A percentile compares a stretch with the other conserved stretches of the same genome.
These are phyloP conservation scores for Mucor racemosus DNA, from an alignment of 371 early-diverging fungal species.

Conservation along the genomic window DNA sequence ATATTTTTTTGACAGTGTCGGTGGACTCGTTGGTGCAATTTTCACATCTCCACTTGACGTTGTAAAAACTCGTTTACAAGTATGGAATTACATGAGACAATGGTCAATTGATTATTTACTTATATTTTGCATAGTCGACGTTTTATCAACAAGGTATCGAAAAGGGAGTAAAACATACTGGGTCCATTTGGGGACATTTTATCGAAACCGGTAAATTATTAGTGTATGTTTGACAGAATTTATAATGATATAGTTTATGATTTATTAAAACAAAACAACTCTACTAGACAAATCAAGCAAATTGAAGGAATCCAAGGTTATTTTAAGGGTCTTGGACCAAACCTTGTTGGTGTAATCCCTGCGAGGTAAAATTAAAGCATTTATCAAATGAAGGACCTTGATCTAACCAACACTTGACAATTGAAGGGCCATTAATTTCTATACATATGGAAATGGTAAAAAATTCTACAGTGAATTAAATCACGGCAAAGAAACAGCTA, in stretches of 20 bases:
- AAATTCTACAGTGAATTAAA: slow-evolving; percentile 74
- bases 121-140: slow-evolving; percentile 23
- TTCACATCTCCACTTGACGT: slow-evolving; percentile 91
- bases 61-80: slow-evolving; percentile 88
- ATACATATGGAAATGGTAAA: slow-evolving; percentile 89
- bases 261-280: too few relatives aligned
- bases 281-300: slow-evolving; percentile 65
- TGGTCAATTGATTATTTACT: background rate
- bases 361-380: slow-evolving; percentile 33
- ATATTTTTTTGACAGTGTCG: slow-evolving; percentile 41
- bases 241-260: background rate
- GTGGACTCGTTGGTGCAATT: slow-evolving; percentile 80
- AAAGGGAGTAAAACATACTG: background rate
- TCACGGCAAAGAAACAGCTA: slow-evolving; percentile 75
- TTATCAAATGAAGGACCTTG: background rate
- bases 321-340: slow-evolving; percentile 94
- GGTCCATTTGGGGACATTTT: slow-evolving; percentile 51
- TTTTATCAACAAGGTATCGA: slow-evolving; percentile 34
- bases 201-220: slow-evolving; percentile 56
- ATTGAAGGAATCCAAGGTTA: slow-evolving; percentile 87
- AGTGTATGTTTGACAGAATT: slow-evolving; percentile 39
- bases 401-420: background rate
- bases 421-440: slow-evolving; percentile 84
- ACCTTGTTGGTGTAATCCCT: slow-evolving; percentile 92
- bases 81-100: slow-evolving; percentile 19